Percentiles rank a stretch among this genome's conserved stretches.
Conservation (phyloP, 2,329 filamentous ascomycete genomes). For the Periconia sp. region DNA sequence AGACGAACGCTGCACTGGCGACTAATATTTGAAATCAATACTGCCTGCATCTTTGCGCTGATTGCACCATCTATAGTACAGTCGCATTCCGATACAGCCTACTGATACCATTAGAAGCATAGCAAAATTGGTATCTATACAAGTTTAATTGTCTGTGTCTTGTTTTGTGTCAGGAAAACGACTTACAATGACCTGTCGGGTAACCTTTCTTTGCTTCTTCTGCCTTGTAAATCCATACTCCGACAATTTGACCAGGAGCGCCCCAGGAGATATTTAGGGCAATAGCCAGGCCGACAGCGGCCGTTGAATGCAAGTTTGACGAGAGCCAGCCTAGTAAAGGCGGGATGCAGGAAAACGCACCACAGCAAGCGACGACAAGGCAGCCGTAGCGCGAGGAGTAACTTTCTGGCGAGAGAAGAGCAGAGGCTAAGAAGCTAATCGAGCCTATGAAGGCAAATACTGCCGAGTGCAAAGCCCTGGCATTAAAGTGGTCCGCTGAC, state of each 20-base stretch:
- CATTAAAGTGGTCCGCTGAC: conserved; percentile 21
- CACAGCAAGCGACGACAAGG: conserved; percentile 67
- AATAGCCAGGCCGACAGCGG: conserved; percentile 67
- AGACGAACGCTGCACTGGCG: too few relatives aligned
- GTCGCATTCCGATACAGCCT: too few relatives aligned
- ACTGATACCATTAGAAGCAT: too few relatives aligned
- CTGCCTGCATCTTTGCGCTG: too few relatives aligned
- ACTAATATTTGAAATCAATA: too few relatives aligned
- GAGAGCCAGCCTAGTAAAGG: conserved; percentile 72
- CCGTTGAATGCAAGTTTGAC: conserved; percentile 67
- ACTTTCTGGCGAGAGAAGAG: conserved; percentile 61
- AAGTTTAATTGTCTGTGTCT: too few relatives aligned
- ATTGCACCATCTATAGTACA: too few relatives aligned
- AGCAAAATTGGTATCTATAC: too few relatives aligned
- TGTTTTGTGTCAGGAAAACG: too few relatives aligned
- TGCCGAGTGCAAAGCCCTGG: conserved; percentile 55
- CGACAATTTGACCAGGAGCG: conserved; percentile 70
- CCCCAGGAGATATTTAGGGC: conserved; percentile 70
- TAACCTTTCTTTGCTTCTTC: conserved; percentile 63
- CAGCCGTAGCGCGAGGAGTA: conserved; percentile 68
- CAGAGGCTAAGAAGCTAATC: conserved; percentile 63
- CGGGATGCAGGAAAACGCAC: conserved; percentile 69
- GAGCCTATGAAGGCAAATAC: conserved; percentile 47
- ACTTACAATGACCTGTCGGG: conserved; percentile 72
- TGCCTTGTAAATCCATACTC: conserved; percentile 73